Evolutionary conservation across 108 stramenopile genomes (phyloP).

Genomic region (Skeletonema potamos): DNA sequence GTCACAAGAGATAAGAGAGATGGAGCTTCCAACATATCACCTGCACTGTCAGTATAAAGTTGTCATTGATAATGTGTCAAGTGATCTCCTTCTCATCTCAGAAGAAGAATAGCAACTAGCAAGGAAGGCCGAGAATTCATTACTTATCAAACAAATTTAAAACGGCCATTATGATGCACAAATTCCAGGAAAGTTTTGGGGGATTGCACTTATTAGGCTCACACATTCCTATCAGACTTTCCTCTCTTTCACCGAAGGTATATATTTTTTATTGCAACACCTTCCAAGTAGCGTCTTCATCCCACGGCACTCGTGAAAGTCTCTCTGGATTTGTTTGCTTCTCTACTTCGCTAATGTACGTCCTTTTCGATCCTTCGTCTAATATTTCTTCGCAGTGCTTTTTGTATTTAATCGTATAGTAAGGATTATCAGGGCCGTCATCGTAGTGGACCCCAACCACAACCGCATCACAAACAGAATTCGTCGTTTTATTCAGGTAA

Average conservation of each 20-base stretch:
- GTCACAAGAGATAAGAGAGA: too few relatives aligned
- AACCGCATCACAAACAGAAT: conserved; percentile 23
- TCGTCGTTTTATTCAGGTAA: conserved; percentile 28
- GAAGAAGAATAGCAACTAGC: too few relatives aligned
- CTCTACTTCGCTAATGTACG: conserved; percentile 20
- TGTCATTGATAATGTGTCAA: too few relatives aligned
- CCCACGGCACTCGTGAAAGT: conserved; percentile 29
- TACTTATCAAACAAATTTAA: too few relatives aligned
- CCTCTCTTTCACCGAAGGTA: background rate
- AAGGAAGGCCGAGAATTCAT: too few relatives aligned
- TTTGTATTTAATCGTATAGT: conserved; percentile 46
- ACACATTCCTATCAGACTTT: too few relatives aligned
- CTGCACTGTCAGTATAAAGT: too few relatives aligned
- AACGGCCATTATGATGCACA: too few relatives aligned
- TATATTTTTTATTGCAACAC: conserved; percentile 12
- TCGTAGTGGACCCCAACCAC: conserved; percentile 42
- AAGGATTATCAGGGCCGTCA: conserved; percentile 49
- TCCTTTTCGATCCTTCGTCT: conserved; percentile 21
- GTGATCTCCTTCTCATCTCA: too few relatives aligned
- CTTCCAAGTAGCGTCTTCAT: conserved; percentile 35
- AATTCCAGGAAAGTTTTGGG: too few relatives aligned
- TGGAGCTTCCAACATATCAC: too few relatives aligned
- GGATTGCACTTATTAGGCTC: too few relatives aligned
- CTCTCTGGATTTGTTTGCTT: conserved; percentile 54
- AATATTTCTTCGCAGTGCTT: conserved; percentile 5